Evolutionary conservation across 177 flowering plant genomes (phyloP).

Genomic region (Vitis hybrid): DNA sequence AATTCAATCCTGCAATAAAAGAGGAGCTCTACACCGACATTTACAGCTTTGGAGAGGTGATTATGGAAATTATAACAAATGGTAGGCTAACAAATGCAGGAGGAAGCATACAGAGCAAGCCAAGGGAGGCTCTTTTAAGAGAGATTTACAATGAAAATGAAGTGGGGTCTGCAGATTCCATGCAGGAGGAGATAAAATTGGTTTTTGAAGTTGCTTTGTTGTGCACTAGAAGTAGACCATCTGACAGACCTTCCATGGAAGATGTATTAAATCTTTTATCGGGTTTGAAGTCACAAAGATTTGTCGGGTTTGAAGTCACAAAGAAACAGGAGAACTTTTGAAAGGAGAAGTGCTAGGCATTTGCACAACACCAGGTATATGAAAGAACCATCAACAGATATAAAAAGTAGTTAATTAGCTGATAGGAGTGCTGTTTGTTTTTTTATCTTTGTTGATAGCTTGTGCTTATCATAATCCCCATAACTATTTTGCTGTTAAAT

Average conservation of each 20-base stretch:
- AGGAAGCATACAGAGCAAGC: constrained; percentile 40
- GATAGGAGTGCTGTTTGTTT: neutral
- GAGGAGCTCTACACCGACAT: constrained; percentile 66
- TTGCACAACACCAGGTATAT: neutral
- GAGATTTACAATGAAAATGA: constrained; percentile 57
- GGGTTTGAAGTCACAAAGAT: constrained; percentile 26
- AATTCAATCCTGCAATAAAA: constrained; percentile 29
- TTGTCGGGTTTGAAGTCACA: constrained; percentile 40
- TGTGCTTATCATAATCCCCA: neutral
- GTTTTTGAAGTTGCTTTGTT: constrained; percentile 66
- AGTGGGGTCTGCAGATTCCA: constrained; percentile 23
- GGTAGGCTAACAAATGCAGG: constrained; percentile 58
- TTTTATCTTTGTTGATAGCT: constrained; percentile 1
- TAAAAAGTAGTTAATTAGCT: constrained; percentile 3
- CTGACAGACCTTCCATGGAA: constrained; percentile 75
- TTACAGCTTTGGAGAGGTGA: constrained; percentile 71
- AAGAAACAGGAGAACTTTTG: constrained; percentile 8
- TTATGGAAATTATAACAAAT: constrained; percentile 69
- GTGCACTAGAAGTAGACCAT: constrained; percentile 59
- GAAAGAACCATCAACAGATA: constrained; percentile 4
- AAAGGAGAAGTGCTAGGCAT: neutral
- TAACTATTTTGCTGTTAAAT: constrained; percentile 12
- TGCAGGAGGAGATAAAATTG: constrained; percentile 50
- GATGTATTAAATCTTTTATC: constrained; percentile 62
- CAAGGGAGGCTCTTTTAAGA: constrained; percentile 50